A percentile compares a stretch with the other conserved stretches of the same genome.
These are phyloP conservation scores for Hygrophoropsis aurantiaca DNA, from an alignment of 768 basidiomycete species.

Conservation along the genomic window DNA sequence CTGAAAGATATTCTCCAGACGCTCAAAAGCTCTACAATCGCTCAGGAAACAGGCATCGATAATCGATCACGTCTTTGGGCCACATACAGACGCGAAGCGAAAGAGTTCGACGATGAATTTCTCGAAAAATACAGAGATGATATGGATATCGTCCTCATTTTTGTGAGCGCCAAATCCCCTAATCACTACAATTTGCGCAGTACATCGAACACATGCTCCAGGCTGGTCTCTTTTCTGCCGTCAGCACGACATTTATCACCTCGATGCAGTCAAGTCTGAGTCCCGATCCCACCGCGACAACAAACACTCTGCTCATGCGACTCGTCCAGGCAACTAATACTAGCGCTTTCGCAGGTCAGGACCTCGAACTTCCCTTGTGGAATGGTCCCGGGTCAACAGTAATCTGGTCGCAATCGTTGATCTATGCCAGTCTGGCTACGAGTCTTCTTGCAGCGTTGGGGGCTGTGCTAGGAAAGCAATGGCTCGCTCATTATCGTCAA, in stretches of 20 bases:
- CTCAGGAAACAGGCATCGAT: not conserved
- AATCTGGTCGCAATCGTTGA: slow-evolving; percentile 5
- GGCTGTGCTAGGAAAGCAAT: slow-evolving; percentile 13
- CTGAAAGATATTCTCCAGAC: no score
- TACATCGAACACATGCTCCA: not conserved
- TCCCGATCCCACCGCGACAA: slow-evolving; percentile 7
- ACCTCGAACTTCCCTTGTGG: slow-evolving; percentile 7
- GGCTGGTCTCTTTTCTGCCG: slow-evolving; percentile 16
- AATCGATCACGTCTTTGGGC: slow-evolving; percentile 7
- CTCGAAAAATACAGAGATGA: slow-evolving; percentile 10
- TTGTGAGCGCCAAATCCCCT: slow-evolving; percentile 4
- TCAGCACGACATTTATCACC: slow-evolving; percentile 9
- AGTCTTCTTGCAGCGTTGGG: slow-evolving; percentile 13
- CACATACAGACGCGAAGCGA: slow-evolving; percentile 1
- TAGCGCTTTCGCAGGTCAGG: slow-evolving; percentile 1
- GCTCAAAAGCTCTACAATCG: no score
- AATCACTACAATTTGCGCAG: not conserved
- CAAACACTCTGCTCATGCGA: slow-evolving; percentile 9
- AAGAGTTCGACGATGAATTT: slow-evolving; percentile 4
- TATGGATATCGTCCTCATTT: slow-evolving; percentile 10
- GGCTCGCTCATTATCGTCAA: slow-evolving; percentile 8
- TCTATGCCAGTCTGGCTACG: slow-evolving; percentile 10
- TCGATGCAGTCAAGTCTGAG: slow-evolving; percentile 6
- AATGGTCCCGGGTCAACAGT: slow-evolving; percentile 3
- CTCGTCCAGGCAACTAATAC: slow-evolving; percentile 7